These are phyloP conservation scores for Boeremia exigua DNA, from an alignment of 2,329 filamentous ascomycete genomes.

Conservation along the genomic window DNA sequence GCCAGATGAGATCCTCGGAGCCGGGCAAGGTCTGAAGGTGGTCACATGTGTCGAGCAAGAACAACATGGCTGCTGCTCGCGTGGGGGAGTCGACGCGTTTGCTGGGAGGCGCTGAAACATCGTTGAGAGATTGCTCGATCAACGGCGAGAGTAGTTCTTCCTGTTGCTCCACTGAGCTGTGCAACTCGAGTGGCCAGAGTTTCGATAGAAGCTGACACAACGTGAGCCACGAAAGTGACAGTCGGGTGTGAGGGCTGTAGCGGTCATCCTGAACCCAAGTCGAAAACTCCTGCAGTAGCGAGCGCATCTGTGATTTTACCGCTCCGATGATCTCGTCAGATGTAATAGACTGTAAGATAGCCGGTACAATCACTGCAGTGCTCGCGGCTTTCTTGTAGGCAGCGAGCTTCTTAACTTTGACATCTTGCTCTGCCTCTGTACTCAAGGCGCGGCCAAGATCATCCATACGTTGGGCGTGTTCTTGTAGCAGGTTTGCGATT, in stretches of 20 bases:
- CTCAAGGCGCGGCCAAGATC: slow-evolving; percentile 20
- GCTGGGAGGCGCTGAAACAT: slow-evolving; percentile 23
- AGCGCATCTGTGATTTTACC: slow-evolving; percentile 29
- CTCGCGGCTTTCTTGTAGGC: slow-evolving; percentile 31
- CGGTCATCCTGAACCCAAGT: slow-evolving; percentile 28
- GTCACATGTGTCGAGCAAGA: slow-evolving; percentile 37
- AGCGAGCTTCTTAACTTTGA: slow-evolving; percentile 29
- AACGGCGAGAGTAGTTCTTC: slow-evolving; percentile 32
- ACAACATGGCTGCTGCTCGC: slow-evolving; percentile 33
- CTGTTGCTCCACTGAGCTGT: slow-evolving; percentile 33
- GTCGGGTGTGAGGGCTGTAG: slow-evolving; percentile 23
- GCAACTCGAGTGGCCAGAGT: slow-evolving; percentile 42
- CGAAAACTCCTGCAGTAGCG: slow-evolving; percentile 30
- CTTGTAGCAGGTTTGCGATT: slow-evolving; percentile 37
- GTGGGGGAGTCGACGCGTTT: slow-evolving; percentile 24
- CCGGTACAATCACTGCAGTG: slow-evolving; percentile 39
- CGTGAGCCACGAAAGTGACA: slow-evolving; percentile 36
- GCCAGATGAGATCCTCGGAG: slow-evolving; percentile 25
- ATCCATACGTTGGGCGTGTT: slow-evolving; percentile 34
- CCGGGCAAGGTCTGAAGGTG: slow-evolving; percentile 31
- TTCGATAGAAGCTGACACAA: slow-evolving; percentile 35
- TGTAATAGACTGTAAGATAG: slow-evolving; percentile 33
- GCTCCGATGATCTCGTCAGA: slow-evolving; percentile 32
- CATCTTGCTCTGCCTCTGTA: slow-evolving; percentile 15
- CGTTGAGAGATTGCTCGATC: slow-evolving; percentile 34